Conservation (phyloP, 116 monocot species). For the Trichopus zeylanicus region DNA sequence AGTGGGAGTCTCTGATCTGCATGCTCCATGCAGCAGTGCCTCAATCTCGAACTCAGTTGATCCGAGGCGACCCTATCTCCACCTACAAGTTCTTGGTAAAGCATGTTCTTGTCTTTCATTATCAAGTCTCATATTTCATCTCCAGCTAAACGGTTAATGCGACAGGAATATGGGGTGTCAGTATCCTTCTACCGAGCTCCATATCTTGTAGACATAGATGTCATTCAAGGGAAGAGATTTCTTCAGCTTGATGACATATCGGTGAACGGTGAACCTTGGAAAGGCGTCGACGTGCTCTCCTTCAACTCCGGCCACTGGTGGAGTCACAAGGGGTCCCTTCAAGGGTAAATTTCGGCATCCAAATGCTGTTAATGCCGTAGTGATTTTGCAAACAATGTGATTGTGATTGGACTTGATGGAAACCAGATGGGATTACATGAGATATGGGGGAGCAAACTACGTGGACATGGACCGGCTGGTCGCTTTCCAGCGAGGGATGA, state of each 20-base stretch:
- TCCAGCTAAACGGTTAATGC: no score
- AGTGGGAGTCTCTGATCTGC: conserved; percentile 91
- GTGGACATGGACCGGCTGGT: conserved; percentile 68
- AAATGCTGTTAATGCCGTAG: no score
- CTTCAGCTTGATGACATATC: conserved; percentile 63
- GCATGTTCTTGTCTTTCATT: conserved; percentile 7
- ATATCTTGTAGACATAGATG: conserved; percentile 77
- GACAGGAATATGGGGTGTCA: conserved; percentile 60
- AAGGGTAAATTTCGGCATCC: conserved; percentile 39
- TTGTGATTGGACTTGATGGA: no score
- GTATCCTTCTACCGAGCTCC: conserved; percentile 70
- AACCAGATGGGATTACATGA: conserved; percentile 90
- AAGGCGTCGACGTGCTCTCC: conserved; percentile 50
- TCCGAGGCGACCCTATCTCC: conserved; percentile 59
- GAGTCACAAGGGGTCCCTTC: conserved; percentile 70
- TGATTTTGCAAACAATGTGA: no score
- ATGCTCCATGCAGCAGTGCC: conserved; percentile 46
- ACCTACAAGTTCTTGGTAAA: conserved; percentile 74
- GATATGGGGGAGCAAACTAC: conserved; percentile 34
- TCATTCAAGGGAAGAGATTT: conserved; percentile 34
- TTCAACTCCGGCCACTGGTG: conserved; percentile 99
- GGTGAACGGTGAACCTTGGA: conserved; percentile 39
- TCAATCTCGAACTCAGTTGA: conserved; percentile 30
- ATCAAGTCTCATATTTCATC: no score
- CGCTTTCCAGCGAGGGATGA: conserved; percentile 66